Evolutionary conservation across 1,139 yeast species (phyloP), one percentile per base, ranked within the genome.

Genomic region (Debaryomyces fabryi): DNA sequence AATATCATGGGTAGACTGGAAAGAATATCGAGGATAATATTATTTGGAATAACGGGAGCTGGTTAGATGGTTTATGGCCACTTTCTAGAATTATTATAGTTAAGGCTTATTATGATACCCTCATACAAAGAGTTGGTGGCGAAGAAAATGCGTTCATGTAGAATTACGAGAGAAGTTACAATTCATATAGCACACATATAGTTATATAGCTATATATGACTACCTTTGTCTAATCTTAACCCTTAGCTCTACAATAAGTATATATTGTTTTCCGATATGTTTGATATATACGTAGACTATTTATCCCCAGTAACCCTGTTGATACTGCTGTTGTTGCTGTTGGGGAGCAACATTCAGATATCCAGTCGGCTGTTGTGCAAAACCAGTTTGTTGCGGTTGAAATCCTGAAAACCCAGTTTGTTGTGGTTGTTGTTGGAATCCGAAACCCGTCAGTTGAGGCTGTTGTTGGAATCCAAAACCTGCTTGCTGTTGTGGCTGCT

Each of bases 401-500:
- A 58, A 67, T 32, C 55, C 67, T 46, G 30, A 12, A 46, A 21
- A 20, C 6, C 23, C 23, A 12, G 38, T 63, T 48, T 57, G 61
- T 6, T 27, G 30, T 46, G 47, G 41, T 10, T 37, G 43, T 23
- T 23, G 41, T 33, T 46, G 41, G 27, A 48, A 18, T 32, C 42
- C 10, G 2, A 42, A 30, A 12, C 33, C 33, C 3, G 40, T 25
- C 33, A 35, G 49, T 29, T 49, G 49, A 5, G 40, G 42, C 9
- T 38, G 44, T 33, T 52, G 56, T 30, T 49, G 59, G 29, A 58
- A 67, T 32, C 54, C 67, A 46, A 21, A 20, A 20, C 23, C 23
- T 9, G 38, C 64, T 48, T 57, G 61, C 48, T 57, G 61, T 30
- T 49, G 65, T 34, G 54, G 62, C 21, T 49, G 64, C 34, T 52